A percentile compares a stretch with the other conserved stretches of the same genome.
Evolutionary conservation across 2,329 filamentous ascomycete species (phyloP).

Genomic region (Colletotrichum abscissum): DNA sequence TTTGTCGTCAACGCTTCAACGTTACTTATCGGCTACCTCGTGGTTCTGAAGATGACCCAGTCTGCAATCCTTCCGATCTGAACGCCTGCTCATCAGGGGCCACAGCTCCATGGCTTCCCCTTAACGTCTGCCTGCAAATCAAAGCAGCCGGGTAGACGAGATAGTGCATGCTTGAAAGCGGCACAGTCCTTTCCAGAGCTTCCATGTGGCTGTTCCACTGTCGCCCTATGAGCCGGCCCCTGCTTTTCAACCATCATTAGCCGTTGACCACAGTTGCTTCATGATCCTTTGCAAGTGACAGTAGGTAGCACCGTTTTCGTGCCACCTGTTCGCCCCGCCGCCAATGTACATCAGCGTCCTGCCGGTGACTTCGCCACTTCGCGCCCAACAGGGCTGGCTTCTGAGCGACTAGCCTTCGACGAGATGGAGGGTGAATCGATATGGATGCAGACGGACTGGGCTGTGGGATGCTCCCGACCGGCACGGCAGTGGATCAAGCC

Average conservation of each 20-base stretch:
- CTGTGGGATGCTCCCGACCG: constrained; percentile 14
- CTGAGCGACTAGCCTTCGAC: background rate
- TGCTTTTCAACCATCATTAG: constrained; percentile 5
- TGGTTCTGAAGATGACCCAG: background rate
- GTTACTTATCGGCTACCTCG: background rate
- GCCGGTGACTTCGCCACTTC: background rate
- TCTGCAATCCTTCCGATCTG: constrained; percentile 12
- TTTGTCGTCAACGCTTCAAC: background rate
- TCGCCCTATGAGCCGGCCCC: background rate
- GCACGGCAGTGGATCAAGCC: constrained; percentile 26
- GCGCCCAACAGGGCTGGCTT: background rate
- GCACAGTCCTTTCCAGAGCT: constrained; percentile 16
- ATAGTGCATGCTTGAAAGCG: constrained; percentile 8
- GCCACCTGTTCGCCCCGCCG: background rate
- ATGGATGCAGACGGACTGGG: background rate
- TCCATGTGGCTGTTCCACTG: constrained; percentile 16
- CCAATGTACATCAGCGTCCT: background rate
- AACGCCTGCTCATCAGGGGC: constrained; percentile 9
- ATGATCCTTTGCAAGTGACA: constrained; percentile 25
- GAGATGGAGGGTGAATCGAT: background rate
- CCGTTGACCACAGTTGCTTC: constrained; percentile 7
- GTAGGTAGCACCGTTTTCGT: background rate
- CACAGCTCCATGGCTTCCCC: background rate
- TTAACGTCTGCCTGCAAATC: constrained; percentile 14
- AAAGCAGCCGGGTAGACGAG: background rate